Evolutionary conservation across 495 filamentous ascomycete species (phyloP).

Genomic region (Elaphomyces granulatus): DNA sequence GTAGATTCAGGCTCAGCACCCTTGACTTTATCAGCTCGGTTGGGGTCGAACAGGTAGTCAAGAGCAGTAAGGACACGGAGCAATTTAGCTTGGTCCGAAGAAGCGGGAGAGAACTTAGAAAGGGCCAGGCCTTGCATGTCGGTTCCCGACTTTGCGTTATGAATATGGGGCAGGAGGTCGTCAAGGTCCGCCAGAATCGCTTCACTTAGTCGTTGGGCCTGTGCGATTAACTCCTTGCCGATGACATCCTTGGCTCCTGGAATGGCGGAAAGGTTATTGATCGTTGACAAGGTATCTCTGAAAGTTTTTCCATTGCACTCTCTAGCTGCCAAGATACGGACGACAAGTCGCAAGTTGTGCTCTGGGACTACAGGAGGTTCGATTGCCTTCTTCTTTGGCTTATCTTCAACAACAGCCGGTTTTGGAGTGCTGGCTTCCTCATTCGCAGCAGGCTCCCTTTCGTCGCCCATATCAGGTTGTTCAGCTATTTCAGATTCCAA

Average conservation of each 20-base stretch:
- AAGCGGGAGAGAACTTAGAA: conserved; percentile 87
- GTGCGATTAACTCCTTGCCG: conserved; percentile 73
- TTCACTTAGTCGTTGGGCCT: conserved; percentile 70
- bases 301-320: conserved; percentile 97
- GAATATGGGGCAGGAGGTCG: conserved; percentile 75
- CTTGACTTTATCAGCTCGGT: conserved; percentile 41
- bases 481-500: conserved; percentile 9
- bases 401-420: conserved; percentile 36
- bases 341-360: conserved; percentile 77
- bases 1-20: conserved; percentile 39
- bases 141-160: conserved; percentile 71
- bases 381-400: conserved; percentile 58
- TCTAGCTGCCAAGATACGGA: conserved; percentile 87
- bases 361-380: conserved; percentile 80
- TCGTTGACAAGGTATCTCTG: conserved; percentile 88
- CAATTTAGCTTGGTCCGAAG: conserved; percentile 90
- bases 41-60: conserved; percentile 83
- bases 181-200: conserved; percentile 74
- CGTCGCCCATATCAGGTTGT: neutral
- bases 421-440: conserved; percentile 31
- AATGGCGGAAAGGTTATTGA: conserved; percentile 92
- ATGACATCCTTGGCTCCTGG: conserved; percentile 83
- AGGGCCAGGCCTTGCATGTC: conserved; percentile 91
- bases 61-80: conserved; percentile 87
- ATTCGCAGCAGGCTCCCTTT: too few relatives aligned